Evolutionary conservation across 257 asterid genomes (phyloP), one percentile per base, ranked within the genome.

Genomic region (Solanum appendiculatum): DNA sequence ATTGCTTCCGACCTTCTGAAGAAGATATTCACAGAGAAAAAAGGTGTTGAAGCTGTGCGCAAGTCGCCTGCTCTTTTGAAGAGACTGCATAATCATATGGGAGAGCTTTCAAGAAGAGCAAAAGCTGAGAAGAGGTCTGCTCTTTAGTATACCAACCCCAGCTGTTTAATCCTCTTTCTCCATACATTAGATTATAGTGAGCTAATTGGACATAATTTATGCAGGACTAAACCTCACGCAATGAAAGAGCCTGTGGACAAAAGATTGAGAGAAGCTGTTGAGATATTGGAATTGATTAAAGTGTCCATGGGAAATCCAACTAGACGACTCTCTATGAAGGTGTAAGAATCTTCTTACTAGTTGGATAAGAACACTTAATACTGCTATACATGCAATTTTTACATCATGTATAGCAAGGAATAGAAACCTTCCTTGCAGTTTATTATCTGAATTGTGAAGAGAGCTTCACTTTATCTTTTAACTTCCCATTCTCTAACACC

Each of bases 1-100:
- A 93, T 96, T 85, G 98, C 99, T 48, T 91, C 94, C n/a, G 96
- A 93, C 86, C 91, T 97, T 86, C 80, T 97, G 91, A 96, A 95
- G 95, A 95, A 84, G 86, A 90, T 96, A 70, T 95, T 97, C 85
- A 64, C 23, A 27, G 84, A 85, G 44, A 82, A 85, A 37, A 91
- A 85, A 18, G 99, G 99, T 2, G 84, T 90, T n/a, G 91, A 89
- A 56, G 94, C 92, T 31, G 89, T 94, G 36, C 88, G 91, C 85
- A 92, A 87, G 85, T 92, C 89, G 74, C 94, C 98, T n/a, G 94
- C 94, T 84, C 90, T 93, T 64, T 36, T 95, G 86, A 97, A 87
- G 89, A 93, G 99, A 91, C 85, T 97, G 70, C 92, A 92, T 88
- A 92, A 77, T 88, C 95, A 94, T 46, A 96, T 89, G 21, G 98